Evolutionary conservation across 208 protist genomes (phyloP).

Genomic region (Acanthamoeba sp.): DNA sequence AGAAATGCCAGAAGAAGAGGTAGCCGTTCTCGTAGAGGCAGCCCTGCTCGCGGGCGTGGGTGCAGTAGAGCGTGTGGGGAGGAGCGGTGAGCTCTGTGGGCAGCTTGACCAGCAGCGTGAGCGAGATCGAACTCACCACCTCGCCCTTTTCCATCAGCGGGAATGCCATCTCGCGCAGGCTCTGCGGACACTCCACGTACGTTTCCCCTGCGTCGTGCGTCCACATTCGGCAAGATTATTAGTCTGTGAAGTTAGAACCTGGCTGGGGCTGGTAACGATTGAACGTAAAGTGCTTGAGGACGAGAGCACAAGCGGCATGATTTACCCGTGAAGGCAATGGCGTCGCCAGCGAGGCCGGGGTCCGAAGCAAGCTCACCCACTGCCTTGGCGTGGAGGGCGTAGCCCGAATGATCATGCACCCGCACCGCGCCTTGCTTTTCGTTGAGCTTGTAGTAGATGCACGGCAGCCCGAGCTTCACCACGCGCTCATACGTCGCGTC

Average conservation of each 20-base stretch:
- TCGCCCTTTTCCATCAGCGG: not conserved
- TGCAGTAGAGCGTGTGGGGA: not conserved
- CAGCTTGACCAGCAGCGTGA: slow-evolving; percentile 7
- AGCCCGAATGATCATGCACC: not conserved
- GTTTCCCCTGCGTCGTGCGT: not conserved
- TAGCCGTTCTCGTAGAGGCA: slow-evolving; percentile 5
- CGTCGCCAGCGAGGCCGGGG: not conserved
- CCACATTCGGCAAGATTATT: no score
- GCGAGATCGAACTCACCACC: slow-evolving; percentile 13
- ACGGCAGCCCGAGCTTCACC: not conserved
- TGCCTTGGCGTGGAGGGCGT: not conserved
- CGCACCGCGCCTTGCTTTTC: not conserved
- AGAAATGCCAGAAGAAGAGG: slow-evolving; percentile 8
- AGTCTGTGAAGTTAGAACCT: no score
- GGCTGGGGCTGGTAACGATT: no score
- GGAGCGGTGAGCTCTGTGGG: not conserved
- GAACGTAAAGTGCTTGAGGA: no score
- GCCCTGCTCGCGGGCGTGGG: not conserved
- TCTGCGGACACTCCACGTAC: not conserved
- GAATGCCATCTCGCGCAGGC: slow-evolving; percentile 24
- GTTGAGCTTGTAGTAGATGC: not conserved
- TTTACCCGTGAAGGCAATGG: not conserved
- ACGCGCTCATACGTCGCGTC: not conserved
- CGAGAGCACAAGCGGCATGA: not conserved
- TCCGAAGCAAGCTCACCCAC: not conserved